Base-by-base conservation (phyloP, 495 filamentous ascomycete species). In the Hyaloscypha finlandica region DNA sequence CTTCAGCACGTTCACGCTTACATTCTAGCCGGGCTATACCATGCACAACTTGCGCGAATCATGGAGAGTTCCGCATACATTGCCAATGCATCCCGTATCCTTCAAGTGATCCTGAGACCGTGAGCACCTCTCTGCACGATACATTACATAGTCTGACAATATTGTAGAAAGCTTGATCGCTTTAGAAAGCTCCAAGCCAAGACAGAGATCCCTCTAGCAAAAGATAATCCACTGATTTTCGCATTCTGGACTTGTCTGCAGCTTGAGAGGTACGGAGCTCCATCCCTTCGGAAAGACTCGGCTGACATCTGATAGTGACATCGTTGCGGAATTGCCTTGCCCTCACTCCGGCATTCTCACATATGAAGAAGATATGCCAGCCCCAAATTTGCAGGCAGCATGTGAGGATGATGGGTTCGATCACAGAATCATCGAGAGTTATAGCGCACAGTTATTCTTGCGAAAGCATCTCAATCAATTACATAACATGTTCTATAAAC, bases 211-310 rank as follows among this genome's bases (percentile, higher is more conserved):
- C 53, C 59, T n/a, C 66, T 29, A 11, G 51, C 63, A 16, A 73
- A 66, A 51, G 83, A 86, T 70, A 86, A 86, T 62, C 81, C 90
- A 51, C 81, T 90, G 59, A 81, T 89, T 39, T 89, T 95, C 69
- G 92, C 92, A 8, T 97, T 92, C 70, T 99, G 94, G 94, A 95
- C 94, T 9, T 96, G 92, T 74, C 79, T 97, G 70, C 95, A 97
- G 70, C 82, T 98, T 25, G 95, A 99, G 78, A 97, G 91, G 91
- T 94, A 77, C 66, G 42, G 4, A 77, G 8, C 51, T 12, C 48
- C 32, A 33, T 12, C 20, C 31, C 20, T n/a, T 5, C 32, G 59
- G 59, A 31, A 33, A 6, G 9, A 59, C 70, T 59, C 66, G 57
- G 54, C 67, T 67, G 29, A 68, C 59, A 14, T 12, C 53, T 64